A percentile compares a stretch with the other conserved stretches of the same genome.
Conservation (phyloP, 1,139 yeast genomes). For the Yamadazyma jaroonii region DNA sequence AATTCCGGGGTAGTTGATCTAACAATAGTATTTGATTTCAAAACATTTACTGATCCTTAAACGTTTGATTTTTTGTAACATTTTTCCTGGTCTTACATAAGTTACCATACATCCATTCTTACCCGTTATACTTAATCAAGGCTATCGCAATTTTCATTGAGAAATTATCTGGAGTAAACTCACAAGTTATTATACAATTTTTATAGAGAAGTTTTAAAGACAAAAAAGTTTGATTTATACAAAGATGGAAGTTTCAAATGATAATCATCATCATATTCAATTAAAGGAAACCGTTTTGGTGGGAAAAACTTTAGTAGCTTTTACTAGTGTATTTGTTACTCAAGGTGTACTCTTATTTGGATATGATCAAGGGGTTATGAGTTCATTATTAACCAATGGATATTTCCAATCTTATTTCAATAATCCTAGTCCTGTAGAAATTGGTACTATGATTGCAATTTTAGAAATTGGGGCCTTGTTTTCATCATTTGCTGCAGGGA, state of each 20-base stretch:
- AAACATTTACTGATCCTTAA: no score
- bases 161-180: no score
- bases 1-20: no score
- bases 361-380: constrained; percentile 62
- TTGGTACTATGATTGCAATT: constrained; percentile 53
- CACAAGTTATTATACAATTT: no score
- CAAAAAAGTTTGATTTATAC: no score
- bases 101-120: no score
- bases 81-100: no score
- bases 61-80: no score
- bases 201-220: no score
- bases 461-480: constrained; percentile 74
- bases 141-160: no score
- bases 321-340: constrained; percentile 59
- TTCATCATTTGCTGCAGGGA: constrained; percentile 74
- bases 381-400: constrained; percentile 61
- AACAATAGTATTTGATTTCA: no score
- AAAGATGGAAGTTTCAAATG: not conserved
- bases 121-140: no score
- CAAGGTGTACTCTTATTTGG: constrained; percentile 61
- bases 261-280: constrained; percentile 27
- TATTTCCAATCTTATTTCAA: constrained; percentile 72
- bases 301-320: constrained; percentile 51
- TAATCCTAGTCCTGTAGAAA: constrained; percentile 52
- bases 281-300: constrained; percentile 45